These are phyloP conservation scores for Dimargaris verticillata DNA, from an alignment of 192 early-diverging fungal genomes.

Conservation along the genomic window DNA sequence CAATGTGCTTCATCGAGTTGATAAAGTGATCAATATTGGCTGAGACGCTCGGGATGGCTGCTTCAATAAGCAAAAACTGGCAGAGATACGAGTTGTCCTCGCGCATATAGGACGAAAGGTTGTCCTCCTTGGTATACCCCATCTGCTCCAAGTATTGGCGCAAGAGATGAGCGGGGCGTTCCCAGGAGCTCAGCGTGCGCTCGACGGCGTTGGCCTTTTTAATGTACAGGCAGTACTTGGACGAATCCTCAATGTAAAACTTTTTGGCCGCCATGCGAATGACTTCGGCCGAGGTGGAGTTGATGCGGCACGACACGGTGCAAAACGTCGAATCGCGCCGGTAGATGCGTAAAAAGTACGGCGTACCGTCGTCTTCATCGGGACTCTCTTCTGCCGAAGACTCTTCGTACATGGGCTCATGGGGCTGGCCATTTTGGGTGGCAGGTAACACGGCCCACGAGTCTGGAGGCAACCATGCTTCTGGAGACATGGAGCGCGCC, in stretches of 20 bases:
- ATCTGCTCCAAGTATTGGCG: constrained; percentile 55
- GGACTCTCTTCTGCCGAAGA: constrained; percentile 17
- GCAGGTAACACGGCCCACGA: constrained; percentile 52
- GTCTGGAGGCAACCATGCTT: constrained; percentile 48
- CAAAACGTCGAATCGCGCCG: constrained; percentile 64
- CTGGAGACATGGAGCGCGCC: constrained; percentile 12
- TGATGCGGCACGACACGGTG: constrained; percentile 50
- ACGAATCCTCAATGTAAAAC: constrained; percentile 61
- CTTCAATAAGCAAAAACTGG: constrained; percentile 56
- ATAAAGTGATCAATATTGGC: constrained; percentile 24
- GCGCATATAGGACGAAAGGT: constrained; percentile 56
- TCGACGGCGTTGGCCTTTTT: constrained; percentile 37
- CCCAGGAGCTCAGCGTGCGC: constrained; percentile 44
- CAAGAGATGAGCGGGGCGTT: constrained; percentile 59
- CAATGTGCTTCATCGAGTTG: constrained; percentile 40
- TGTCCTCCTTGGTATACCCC: constrained; percentile 63
- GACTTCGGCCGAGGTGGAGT: constrained; percentile 56
- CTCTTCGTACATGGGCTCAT: constrained; percentile 18
- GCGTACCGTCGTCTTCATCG: constrained; percentile 15
- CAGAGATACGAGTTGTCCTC: constrained; percentile 76
- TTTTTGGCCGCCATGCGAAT: constrained; percentile 59
- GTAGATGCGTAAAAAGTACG: constrained; percentile 58
- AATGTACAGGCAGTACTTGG: constrained; percentile 26
- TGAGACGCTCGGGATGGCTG: constrained; percentile 30
- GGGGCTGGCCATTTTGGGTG: constrained; percentile 15